A percentile compares a stretch with the other conserved stretches of the same genome.
These are phyloP conservation scores for Pittosporum tobira DNA, from an alignment of 129 eudicot species.

Conservation along the genomic window DNA sequence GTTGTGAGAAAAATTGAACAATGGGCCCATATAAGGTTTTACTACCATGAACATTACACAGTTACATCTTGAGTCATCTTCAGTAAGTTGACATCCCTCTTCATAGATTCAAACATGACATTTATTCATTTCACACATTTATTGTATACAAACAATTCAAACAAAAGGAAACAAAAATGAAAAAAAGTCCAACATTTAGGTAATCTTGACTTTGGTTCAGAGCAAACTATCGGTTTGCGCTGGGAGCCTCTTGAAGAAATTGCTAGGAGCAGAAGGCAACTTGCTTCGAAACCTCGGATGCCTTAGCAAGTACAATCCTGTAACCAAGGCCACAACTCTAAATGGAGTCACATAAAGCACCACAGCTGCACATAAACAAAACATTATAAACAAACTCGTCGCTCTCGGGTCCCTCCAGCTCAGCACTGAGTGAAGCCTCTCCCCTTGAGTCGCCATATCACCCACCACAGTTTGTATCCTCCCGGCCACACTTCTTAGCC, in stretches of 20 bases:
- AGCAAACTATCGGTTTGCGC: conserved; percentile 66
- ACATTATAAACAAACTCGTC: conserved; percentile 48
- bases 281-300: conserved; percentile 74
- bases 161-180: background rate
- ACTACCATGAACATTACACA: too few relatives aligned
- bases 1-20: too few relatives aligned
- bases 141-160: background rate
- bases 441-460: conserved; percentile 81
- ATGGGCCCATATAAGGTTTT: too few relatives aligned
- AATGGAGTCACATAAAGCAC: conserved; percentile 61
- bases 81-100: background rate
- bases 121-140: background rate
- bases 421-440: conserved; percentile 50
- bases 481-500: conserved; percentile 64
- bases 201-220: conserved; percentile 14
- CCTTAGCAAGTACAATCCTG: conserved; percentile 49
- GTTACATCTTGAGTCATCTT: too few relatives aligned
- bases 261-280: conserved; percentile 62
- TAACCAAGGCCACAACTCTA: conserved; percentile 38
- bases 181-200: background rate
- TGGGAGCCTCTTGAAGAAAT: conserved; percentile 72
- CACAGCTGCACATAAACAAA: conserved; percentile 50
- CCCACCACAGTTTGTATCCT: too few relatives aligned
- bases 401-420: conserved; percentile 88
- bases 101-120: conserved; percentile 9